Percentiles rank a stretch among this genome's conserved stretches.
These are phyloP conservation scores for Colletotrichum brevisporum DNA, from an alignment of 2,329 filamentous ascomycete genomes.

Conservation along the genomic window DNA sequence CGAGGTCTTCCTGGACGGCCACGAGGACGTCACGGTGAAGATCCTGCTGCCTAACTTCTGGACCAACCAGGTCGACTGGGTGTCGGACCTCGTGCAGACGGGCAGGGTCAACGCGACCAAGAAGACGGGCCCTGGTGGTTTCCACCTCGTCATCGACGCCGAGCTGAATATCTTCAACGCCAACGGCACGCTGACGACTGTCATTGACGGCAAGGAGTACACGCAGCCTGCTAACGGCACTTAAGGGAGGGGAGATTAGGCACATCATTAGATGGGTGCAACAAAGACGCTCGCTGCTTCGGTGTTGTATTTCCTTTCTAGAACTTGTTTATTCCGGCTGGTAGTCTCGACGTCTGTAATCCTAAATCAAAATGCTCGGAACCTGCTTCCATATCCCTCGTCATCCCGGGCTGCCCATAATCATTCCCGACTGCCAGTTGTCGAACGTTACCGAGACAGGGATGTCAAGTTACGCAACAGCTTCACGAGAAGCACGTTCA, in stretches of 20 bases:
- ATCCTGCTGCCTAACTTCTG: constrained; percentile 42
- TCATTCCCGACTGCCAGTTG: too few species aligned
- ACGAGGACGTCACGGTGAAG: constrained; percentile 50
- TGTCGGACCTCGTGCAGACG: constrained; percentile 53
- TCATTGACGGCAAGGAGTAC: constrained; percentile 52
- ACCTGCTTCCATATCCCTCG: too few species aligned
- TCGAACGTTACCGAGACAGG: too few species aligned
- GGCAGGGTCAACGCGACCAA: constrained; percentile 50
- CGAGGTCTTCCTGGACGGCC: constrained; percentile 49
- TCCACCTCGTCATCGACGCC: constrained; percentile 55
- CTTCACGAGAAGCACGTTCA: too few species aligned
- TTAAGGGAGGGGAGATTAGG: constrained; percentile 19
- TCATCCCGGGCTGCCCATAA: too few species aligned
- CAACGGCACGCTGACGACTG: constrained; percentile 56
- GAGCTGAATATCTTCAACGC: constrained; percentile 56
- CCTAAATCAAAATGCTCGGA: too few species aligned
- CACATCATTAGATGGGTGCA: too few species aligned
- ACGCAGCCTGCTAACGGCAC: constrained; percentile 54
- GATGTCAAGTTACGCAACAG: too few species aligned
- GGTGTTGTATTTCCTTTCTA: background rate
- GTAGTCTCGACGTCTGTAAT: too few species aligned
- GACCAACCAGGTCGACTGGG: constrained; percentile 52
- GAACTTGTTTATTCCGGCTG: too few species aligned
- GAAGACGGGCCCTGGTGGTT: constrained; percentile 53
- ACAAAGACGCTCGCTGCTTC: background rate